Percentiles rank a stretch among this genome's conserved stretches.
Conservation (phyloP, 805 yeast species). For the Ogataea naganishii region DNA sequence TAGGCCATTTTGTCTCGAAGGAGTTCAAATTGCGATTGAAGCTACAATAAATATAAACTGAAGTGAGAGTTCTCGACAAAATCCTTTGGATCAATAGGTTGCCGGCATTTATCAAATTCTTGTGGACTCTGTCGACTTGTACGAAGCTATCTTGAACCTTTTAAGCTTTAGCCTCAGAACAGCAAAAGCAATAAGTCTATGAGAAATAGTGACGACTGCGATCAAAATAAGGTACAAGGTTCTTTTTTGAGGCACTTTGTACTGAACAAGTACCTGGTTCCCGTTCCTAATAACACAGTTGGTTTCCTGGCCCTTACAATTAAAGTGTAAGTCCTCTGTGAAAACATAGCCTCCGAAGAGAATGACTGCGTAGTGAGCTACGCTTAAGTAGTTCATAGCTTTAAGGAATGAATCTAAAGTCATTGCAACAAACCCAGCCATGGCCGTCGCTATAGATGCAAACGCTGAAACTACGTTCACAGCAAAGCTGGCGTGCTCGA, state of each 20-base stretch:
- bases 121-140: too few relatives aligned
- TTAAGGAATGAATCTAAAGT: slow-evolving; percentile 61
- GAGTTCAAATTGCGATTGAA: too few relatives aligned
- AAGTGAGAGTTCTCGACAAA: too few relatives aligned
- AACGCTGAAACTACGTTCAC: slow-evolving; percentile 62
- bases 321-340: slow-evolving; percentile 34
- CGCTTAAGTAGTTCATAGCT: slow-evolving; percentile 71
- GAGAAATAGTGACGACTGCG: slow-evolving; percentile 30
- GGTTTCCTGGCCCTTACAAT: slow-evolving; percentile 29
- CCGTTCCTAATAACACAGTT: slow-evolving; percentile 47
- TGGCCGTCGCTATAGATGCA: slow-evolving; percentile 63
- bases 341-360: slow-evolving; percentile 54
- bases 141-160: slow-evolving; percentile 9
- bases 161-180: slow-evolving; percentile 16
- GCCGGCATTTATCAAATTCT: too few relatives aligned
- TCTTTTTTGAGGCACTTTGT: slow-evolving; percentile 32
- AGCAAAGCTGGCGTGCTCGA: slow-evolving; percentile 73
- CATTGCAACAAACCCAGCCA: slow-evolving; percentile 81
- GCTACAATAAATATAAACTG: too few relatives aligned
- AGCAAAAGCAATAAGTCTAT: slow-evolving; percentile 29
- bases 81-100: too few relatives aligned
- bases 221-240: slow-evolving; percentile 30
- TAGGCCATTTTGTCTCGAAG: too few relatives aligned
- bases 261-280: slow-evolving; percentile 43
- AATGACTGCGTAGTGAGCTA: slow-evolving; percentile 64